Base-by-base conservation (phyloP, 768 basidiomycete genomes). In the Russula dissimulans region DNA sequence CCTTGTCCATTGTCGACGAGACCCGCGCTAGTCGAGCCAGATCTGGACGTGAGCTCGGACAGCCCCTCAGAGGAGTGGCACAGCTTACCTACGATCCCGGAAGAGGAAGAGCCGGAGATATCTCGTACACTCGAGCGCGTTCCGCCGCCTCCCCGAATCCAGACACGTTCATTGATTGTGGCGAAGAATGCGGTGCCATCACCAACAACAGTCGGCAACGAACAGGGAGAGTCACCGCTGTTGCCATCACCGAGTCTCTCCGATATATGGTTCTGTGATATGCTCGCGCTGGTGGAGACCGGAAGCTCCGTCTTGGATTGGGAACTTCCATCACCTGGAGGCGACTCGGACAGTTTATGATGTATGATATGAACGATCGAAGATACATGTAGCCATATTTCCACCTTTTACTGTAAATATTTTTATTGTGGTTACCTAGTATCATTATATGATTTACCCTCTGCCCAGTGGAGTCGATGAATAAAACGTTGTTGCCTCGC, bases 201-300 rank as follows among this genome's bases (percentile, higher is more conserved):
- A 22, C 11, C 11, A 15, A 34, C 52, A 45, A 34, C 38, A 32
- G 31, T 32, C 11, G 22, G 32, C 32, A 18, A 18, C 17, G 12
- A 17, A 15, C 15, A 9, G 15, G 47, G 39, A 29, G 56, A 62
- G 34, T 62, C 61, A 9, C 61, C 61, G 1, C 17, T 42, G 32
- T 42, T 62, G 29, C 45, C 61, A 17, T 62, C 61, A 7, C 61
- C 61, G 4, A 62, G 56, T 2, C 61, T 62, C 22, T 62, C 61
- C n/a, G 61, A 62, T 62, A 53, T 62, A n/a, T 62, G 61, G 61
- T 57, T 62, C n/a, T 57, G 56, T n/a, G n/a, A 53, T 18, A 22
- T 53, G 4, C 45, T 62, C 14, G 39, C 56, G n/a, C 41, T 62
- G 8, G n/a, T 45, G 26, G 60, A 57, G 38, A 26, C 26, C 10